These are phyloP conservation scores for Globisporangium camurandrum DNA, from an alignment of 352 stramenopile species.

Conservation along the genomic window DNA sequence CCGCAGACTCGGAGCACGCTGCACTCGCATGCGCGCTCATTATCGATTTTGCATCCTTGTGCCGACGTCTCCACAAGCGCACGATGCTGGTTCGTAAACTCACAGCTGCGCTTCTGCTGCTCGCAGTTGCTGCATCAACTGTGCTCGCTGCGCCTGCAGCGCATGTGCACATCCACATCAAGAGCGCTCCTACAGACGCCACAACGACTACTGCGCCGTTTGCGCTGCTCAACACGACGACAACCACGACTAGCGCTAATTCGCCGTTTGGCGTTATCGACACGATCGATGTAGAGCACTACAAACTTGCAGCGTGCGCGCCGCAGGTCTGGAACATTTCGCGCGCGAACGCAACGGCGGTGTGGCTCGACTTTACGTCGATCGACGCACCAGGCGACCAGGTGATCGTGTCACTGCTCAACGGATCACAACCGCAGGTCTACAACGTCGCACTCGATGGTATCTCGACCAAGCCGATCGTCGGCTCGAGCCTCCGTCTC, in stretches of 20 bases:
- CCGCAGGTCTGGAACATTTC: slow-evolving; percentile 20
- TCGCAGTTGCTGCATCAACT: background rate
- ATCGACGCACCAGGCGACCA: slow-evolving; percentile 14
- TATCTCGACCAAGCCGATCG: slow-evolving; percentile 12
- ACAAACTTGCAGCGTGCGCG: slow-evolving; percentile 15
- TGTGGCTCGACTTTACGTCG: slow-evolving; percentile 17
- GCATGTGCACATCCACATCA: slow-evolving; percentile 2
- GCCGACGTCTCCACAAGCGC: background rate
- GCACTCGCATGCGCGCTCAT: background rate
- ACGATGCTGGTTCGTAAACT: slow-evolving; percentile 1
- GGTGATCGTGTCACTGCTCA: slow-evolving; percentile 14
- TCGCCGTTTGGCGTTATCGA: background rate
- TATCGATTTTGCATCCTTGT: background rate
- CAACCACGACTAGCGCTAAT: too few species aligned
- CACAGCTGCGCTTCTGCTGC: background rate
- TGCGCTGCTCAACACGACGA: background rate
- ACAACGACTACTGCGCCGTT: background rate
- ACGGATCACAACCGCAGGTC: slow-evolving; percentile 12
- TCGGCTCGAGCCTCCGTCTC: slow-evolving; percentile 12
- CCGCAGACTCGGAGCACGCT: too few species aligned
- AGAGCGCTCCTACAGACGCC: background rate
- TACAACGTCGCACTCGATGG: slow-evolving; percentile 5
- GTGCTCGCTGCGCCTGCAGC: background rate
- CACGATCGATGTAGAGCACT: slow-evolving; percentile 7
- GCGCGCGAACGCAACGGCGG: slow-evolving; percentile 15